Evolutionary conservation across 2,329 filamentous ascomycete genomes (phyloP).

Genomic region (Aspergillus sp.): DNA sequence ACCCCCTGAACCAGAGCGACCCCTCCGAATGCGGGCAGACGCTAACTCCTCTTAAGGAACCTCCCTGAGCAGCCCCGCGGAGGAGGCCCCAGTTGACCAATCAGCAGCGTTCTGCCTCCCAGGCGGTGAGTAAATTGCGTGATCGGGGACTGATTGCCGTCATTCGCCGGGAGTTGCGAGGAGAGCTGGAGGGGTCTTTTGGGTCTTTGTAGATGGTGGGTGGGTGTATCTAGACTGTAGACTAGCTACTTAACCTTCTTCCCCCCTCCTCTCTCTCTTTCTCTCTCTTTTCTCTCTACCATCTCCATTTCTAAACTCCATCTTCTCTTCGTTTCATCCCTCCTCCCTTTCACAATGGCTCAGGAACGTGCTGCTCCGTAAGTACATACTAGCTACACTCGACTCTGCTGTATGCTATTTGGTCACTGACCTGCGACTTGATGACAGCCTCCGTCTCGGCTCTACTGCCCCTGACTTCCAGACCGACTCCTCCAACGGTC

Average conservation of each 20-base stretch:
- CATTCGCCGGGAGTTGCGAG: constrained; percentile 4
- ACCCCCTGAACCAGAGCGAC: not conserved
- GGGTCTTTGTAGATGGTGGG: too few species aligned
- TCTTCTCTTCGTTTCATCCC: not conserved
- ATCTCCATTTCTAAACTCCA: constrained; percentile 3
- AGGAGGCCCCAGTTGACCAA: constrained; percentile 26
- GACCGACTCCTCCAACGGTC: constrained; percentile 65
- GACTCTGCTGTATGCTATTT: not conserved
- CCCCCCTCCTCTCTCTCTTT: constrained; percentile 4
- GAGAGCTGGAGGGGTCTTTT: constrained; percentile 11
- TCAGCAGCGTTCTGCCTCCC: constrained; percentile 26
- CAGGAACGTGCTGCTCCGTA: constrained; percentile 45
- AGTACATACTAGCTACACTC: constrained; percentile 17
- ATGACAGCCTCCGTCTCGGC: constrained; percentile 60
- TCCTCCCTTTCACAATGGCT: constrained; percentile 38
- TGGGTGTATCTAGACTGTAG: not conserved
- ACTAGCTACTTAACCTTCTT: constrained; percentile 1
- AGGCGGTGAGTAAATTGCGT: constrained; percentile 37
- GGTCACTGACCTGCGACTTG: not conserved
- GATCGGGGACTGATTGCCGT: constrained; percentile 24
- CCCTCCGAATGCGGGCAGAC: constrained; percentile 5
- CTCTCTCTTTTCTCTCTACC: not conserved
- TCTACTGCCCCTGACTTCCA: constrained; percentile 68
- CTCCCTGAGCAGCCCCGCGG: too few species aligned
- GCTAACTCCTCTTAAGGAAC: constrained; percentile 14